Evolutionary conservation across 768 basidiomycete genomes (phyloP).

Genomic region (Tricholoma flavovirens): DNA sequence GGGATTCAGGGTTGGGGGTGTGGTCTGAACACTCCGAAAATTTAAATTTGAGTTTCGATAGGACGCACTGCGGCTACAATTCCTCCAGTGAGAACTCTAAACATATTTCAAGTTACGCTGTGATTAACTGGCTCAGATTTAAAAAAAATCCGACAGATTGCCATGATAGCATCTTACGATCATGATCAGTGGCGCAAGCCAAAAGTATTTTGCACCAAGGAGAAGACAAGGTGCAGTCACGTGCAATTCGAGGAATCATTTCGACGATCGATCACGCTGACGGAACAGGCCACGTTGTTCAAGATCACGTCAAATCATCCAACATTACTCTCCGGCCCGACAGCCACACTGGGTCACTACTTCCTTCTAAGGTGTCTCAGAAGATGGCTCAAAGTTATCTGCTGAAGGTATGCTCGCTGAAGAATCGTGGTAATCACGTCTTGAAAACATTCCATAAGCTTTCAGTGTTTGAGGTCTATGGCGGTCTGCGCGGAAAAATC

Average conservation of each 20-base stretch:
- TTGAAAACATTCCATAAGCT: no score
- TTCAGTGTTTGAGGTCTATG: no score
- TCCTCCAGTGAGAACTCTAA: neutral
- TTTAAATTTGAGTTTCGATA: neutral
- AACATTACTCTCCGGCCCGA: no score
- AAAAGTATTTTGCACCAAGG: no score
- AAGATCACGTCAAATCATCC: no score
- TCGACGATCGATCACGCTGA: constrained; percentile 5
- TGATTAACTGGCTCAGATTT: neutral
- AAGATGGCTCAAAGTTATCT: no score
- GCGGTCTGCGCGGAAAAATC: no score
- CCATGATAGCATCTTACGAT: neutral
- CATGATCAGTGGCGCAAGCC: neutral
- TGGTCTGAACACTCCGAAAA: constrained; percentile 5
- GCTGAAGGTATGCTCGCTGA: no score
- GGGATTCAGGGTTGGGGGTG: neutral
- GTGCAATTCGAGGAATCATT: neutral
- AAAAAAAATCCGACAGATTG: neutral
- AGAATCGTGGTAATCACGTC: no score
- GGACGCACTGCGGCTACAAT: neutral
- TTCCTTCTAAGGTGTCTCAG: no score
- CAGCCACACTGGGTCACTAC: no score
- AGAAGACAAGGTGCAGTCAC: neutral
- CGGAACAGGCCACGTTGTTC: constrained; percentile 34
- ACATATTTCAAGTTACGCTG: neutral